Evolutionary conservation across 2,329 filamentous ascomycete genomes (phyloP), one percentile per base, ranked within the genome.

Genomic region (Colletotrichum navitas): DNA sequence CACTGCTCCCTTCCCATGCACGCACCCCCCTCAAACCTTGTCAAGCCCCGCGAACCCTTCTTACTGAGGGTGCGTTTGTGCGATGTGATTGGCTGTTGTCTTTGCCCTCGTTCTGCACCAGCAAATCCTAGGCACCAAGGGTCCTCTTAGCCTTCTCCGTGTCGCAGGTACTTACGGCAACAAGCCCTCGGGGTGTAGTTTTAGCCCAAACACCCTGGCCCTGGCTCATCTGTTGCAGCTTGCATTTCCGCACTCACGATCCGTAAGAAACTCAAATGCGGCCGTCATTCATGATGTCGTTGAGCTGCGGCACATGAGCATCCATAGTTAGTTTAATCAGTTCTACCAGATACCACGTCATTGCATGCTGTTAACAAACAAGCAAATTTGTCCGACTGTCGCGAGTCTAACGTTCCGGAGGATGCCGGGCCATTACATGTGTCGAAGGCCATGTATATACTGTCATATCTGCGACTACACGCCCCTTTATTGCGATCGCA

Each of bases 91-190:
- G 65, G 68, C 18, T 34, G 29, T 34, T 4, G 0, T 3, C 5
- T n/a, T 36, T 3, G 14, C 26, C 56, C 58, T 10, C 18, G 18
- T 32, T 26, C 52, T 68, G 65, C 52, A 55, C 52, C 41, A 63
- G 52, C 59, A 26, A 64, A 24, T 43, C 68, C 65, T 64, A 63
- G 64, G 54, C 65, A 68, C 45, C 65, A 71, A 68, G 68, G 68
- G 68, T 71, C 68, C 45, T 68, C 32, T 63, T 60, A 51, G 58
- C 43, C 49, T 39, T 32, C 16, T 32, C 26, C 7, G 3, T 52
- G 68, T 71, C 59, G 2, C 59, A n/a, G 36, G 45, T 71, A 71
- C 68, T 68, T 68, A 10, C 36, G 39, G 32, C 29, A 29, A 47
- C 3, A 10, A 24, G 18, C 24, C 52, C 52, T 47, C 32, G 21